These are phyloP conservation scores for Ustilago hordei DNA, from an alignment of 1,284 basidiomycete species.

Conservation along the genomic window DNA sequence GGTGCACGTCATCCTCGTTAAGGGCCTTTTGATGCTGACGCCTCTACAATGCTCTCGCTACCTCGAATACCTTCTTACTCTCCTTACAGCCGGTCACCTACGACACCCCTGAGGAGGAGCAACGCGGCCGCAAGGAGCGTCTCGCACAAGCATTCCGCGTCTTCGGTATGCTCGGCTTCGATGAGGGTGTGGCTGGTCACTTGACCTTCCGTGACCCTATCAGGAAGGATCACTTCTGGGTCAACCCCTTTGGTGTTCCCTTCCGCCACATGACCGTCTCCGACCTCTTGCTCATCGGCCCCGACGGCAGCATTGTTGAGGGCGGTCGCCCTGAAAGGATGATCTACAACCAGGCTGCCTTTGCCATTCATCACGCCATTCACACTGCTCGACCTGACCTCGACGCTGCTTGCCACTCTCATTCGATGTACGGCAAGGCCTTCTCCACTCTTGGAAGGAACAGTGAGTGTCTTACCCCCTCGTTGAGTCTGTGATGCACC, in stretches of 20 bases:
- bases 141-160: slow-evolving; percentile 74
- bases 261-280: slow-evolving; percentile 57
- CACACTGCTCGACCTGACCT: slow-evolving; percentile 77
- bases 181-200: slow-evolving; percentile 74
- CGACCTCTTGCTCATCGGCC: slow-evolving; percentile 57
- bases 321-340: slow-evolving; percentile 57
- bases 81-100: slow-evolving; percentile 68
- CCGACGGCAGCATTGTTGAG: slow-evolving; percentile 51
- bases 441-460: slow-evolving; percentile 76
- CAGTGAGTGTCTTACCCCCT: slow-evolving; percentile 60
- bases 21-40: background rate
- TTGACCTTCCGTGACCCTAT: slow-evolving; percentile 77
- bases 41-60: background rate
- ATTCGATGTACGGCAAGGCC: slow-evolving; percentile 75
- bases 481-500: background rate
- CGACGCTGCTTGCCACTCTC: slow-evolving; percentile 77
- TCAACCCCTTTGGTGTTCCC: slow-evolving; percentile 58
- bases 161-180: slow-evolving; percentile 74
- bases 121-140: slow-evolving; percentile 74
- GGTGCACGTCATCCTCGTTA: no score
- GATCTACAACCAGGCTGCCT: slow-evolving; percentile 71
- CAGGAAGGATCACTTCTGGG: slow-evolving; percentile 74
- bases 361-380: slow-evolving; percentile 74
- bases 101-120: slow-evolving; percentile 71
- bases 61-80: background rate